Evolutionary conservation across 2,329 filamentous ascomycete species (phyloP), one percentile per base, ranked within the genome.

Genomic region (Neonectria hederae): DNA sequence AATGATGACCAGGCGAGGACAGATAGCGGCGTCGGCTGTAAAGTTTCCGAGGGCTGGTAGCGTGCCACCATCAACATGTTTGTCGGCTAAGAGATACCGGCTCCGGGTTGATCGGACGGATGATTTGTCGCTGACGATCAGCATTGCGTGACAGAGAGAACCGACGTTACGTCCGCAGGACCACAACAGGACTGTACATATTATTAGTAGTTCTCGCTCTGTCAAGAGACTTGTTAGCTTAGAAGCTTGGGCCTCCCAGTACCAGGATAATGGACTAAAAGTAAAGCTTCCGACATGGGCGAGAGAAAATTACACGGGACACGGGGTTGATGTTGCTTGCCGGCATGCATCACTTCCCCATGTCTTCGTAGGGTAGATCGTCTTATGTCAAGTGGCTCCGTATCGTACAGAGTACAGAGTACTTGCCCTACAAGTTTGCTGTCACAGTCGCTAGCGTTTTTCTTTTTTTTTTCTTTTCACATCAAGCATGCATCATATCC

Each of bases 181-280:
- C 51, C 48, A 58, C 48, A 43, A 45, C 32, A 54, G 53, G n/a
- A n/a, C n/a, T n/a, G n/a, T n/a, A n/a, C n/a, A n/a, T n/a, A n/a
- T n/a, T n/a, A n/a, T n/a, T 59, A 55, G 54, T 63, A 59, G 61
- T 63, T 63, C 40, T 55, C 61, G 40, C 55, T 59, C 51, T 48
- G 42, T 58, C 49, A n/a, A 58, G 54, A 32, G 21, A 17, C 48
- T 38, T 38, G 45, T 42, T 42, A 38, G 42, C 28, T 30, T 24
- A 43, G 48, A 43, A 43, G 54, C 48, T 49, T 58, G 48, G n/a
- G 30, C 42, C 53, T 38, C 46, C 59, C 30, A 21, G 54, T 28
- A 40, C 54, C 42, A 35, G 32, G 46, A 40, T 35, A 24, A 24
- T 54, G 49, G n/a, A n/a, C n/a, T n/a, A n/a, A n/a, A n/a, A n/a